Evolutionary conservation across 2,329 filamentous ascomycete species (phyloP), one percentile per base, ranked within the genome.

Genomic region (Alternaria sp.): DNA sequence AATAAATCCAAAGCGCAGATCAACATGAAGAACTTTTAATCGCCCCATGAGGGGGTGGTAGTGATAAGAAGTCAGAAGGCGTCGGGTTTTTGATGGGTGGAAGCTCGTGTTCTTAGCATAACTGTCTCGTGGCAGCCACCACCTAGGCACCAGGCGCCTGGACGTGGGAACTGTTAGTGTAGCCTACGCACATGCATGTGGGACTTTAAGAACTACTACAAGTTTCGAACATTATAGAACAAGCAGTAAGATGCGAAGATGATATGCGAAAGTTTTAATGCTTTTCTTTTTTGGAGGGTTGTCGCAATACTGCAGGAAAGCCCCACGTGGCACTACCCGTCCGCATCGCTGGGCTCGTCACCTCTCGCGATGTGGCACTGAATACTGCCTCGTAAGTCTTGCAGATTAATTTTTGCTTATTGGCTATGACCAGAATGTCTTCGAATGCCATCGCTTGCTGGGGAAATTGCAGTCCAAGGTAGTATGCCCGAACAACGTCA

Each of bases 401-500:
- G 46, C 46, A 50, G 22, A 12, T 9, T 30, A 4, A 10, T 34
- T 48, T 43, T 20, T 38, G 57, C 51, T 44, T 20, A 22, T 43
- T 52, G 25, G 53, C 20, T 55, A 30, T 36, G 32, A 28, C 5
- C 41, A 54, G 27, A 38, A 27, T 34, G 38, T 45, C 54, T 20
- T 56, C 45, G 14, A 50, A 57, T 50, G 16, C 38, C 45, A 40
- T 27, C 32, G 30, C 34, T 25, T 27, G 53, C 38, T 44, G 40
- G 53, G 53, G n/a, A 56, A 46, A 51, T 41, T 40, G 53, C 38
- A 25, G 53, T 52, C 46, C 43, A 41, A 46, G 53, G 44, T 18
- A 60, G 34, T 52, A 48, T 59, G 59, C 38, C 44, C 55, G 40
- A 46, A 43, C 20, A 41, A 63, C 60, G 60, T 63, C 60, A 63